These are phyloP conservation scores for Globisporangium heterothallicum DNA, from an alignment of 352 stramenopile genomes.

Conservation along the genomic window DNA sequence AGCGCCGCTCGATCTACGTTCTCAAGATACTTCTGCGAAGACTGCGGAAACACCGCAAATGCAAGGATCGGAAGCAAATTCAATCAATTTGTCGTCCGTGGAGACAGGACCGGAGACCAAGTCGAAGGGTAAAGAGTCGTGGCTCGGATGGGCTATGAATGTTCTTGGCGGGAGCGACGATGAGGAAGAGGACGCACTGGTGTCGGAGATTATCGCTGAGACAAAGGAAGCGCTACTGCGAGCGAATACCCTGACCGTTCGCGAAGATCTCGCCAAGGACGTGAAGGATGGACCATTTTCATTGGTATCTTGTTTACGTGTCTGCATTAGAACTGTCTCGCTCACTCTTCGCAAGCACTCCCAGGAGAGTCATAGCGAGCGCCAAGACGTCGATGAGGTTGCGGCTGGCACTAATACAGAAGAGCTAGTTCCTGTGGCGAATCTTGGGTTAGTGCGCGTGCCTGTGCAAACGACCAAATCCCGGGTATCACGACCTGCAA, in stretches of 20 bases:
- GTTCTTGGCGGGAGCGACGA: constrained; percentile 37
- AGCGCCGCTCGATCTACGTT: neutral
- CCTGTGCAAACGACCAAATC: constrained; percentile 28
- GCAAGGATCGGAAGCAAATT: neutral
- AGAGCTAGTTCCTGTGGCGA: constrained; percentile 73
- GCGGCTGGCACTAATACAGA: constrained; percentile 30
- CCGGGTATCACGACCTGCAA: constrained; percentile 52
- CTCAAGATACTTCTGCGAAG: neutral
- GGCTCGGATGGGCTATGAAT: constrained; percentile 72
- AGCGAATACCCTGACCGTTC: constrained; percentile 9
- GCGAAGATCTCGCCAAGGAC: constrained; percentile 11
- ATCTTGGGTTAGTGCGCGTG: constrained; percentile 75
- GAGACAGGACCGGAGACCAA: neutral
- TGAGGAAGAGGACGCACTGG: constrained; percentile 62
- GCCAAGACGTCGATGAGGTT: constrained; percentile 15
- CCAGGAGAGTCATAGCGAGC: constrained; percentile 11
- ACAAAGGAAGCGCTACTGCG: constrained; percentile 46
- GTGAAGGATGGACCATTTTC: constrained; percentile 13
- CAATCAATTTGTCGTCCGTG: neutral
- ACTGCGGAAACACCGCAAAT: neutral
- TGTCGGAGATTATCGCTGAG: constrained; percentile 64
- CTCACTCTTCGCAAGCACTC: constrained; percentile 67
- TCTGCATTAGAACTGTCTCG: constrained; percentile 50
- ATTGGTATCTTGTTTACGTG: constrained; percentile 38
- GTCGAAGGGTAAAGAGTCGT: constrained; percentile 24